These are phyloP conservation scores for Blastosporella zonata DNA, from an alignment of 1,284 basidiomycete genomes.

Conservation along the genomic window DNA sequence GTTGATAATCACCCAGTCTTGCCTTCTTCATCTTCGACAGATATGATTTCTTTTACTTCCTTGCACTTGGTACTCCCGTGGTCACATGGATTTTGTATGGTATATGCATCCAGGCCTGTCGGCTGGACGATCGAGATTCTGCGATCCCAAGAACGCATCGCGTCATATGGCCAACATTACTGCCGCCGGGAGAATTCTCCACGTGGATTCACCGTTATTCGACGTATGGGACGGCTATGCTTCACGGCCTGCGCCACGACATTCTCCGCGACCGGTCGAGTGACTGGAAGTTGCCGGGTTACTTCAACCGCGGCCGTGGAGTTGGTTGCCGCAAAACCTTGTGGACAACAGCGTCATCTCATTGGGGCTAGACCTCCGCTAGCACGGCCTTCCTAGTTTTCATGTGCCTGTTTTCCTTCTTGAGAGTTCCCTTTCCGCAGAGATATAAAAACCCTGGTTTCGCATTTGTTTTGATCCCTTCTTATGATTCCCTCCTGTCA, in stretches of 20 bases:
- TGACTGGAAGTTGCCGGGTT: not conserved
- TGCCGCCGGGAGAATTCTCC: not conserved
- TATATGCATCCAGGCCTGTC: not conserved
- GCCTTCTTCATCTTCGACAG: not conserved
- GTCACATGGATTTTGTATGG: slow-evolving; percentile 8
- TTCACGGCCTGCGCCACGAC: slow-evolving; percentile 9
- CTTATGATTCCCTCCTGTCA: slow-evolving; percentile 1
- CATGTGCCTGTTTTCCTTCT: slow-evolving; percentile 17
- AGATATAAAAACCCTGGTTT: slow-evolving; percentile 13
- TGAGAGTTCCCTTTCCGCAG: slow-evolving; percentile 9
- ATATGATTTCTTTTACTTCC: not conserved
- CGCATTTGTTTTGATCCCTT: slow-evolving; percentile 12
- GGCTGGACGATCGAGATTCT: not conserved
- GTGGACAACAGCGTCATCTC: not conserved
- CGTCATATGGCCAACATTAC: not conserved
- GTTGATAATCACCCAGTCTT: slow-evolving; percentile 1
- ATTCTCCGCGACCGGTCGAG: not conserved
- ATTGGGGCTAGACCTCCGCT: slow-evolving; percentile 13
- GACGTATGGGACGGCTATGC: not conserved
- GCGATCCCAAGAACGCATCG: not conserved
- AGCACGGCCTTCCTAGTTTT: slow-evolving; percentile 7
- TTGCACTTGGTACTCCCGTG: not conserved
- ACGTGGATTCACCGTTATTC: not conserved
- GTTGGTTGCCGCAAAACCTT: not conserved
- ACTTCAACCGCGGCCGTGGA: not conserved